Evolutionary conservation across 108 stramenopile species (phyloP), one percentile per base, ranked within the genome.

Genomic region (Fragilaria radians): DNA sequence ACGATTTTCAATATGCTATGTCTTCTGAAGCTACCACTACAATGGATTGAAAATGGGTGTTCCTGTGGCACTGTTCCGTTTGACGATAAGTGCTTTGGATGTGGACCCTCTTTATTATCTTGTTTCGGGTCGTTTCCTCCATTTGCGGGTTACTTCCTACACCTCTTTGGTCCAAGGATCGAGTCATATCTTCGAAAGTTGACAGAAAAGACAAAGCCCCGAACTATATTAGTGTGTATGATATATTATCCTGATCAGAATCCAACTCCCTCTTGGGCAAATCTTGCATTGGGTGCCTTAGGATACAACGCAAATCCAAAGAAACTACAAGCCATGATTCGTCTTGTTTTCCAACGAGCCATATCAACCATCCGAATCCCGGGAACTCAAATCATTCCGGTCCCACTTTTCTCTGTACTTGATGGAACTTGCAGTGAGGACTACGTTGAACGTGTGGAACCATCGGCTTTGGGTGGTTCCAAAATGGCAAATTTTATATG

Each of bases 391-490:
- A 89, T 95, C 21, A 74, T 89, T 27, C 85, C 87, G 17, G 67
- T 95, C 18, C 88, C 90, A 19, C 74, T 95, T 0, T 91, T 80
- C 63, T 53, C 72, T 54, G 77, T 76, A 25, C 65, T 95, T 48
- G 83, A 95, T 70, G 91, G 91, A 29, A 89, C 83, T 26, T 62
- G 62, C 50, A 73, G 74, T 31, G 65, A 56, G 14, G 94, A 95
- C 67, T 95, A 95, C 68, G 79, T 85, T 29, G 79, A 80, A n/a
- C 70, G 94, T 34, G 94, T 95, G 24, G 94, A 95, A 65, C 94
- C 94, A 58, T 83, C 80, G 23, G 67, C 81, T n/a, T 26, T 32
- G 7, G 94, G 94, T 30, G 94, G 94, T 11, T 55, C 54, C 26
- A 92, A 92, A 59, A 86, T 95, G 85, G 94, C 91, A 31, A 83